Conservation (phyloP, 179 eudicot species). For the Dionaea muscipula region DNA sequence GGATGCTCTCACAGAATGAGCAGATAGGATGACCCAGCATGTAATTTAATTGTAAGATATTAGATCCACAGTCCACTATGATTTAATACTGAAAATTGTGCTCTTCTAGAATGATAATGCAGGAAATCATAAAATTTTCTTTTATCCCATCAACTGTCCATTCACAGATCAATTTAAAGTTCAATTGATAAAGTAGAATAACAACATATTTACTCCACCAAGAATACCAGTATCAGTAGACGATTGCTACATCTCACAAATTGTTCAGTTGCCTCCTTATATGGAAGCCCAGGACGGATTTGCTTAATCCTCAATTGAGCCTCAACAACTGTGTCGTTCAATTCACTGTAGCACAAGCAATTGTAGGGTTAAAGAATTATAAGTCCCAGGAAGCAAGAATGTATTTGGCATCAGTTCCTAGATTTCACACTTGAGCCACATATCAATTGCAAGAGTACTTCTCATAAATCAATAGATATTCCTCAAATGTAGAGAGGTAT, state of each 20-base stretch:
- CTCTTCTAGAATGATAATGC: too few relatives aligned
- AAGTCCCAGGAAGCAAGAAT: too few relatives aligned
- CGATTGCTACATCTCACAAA: constrained; percentile 55
- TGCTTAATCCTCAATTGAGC: constrained; percentile 75
- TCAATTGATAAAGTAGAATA: neutral
- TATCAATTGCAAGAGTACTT: too few relatives aligned
- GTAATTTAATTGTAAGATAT: too few relatives aligned
- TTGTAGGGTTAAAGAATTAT: neutral
- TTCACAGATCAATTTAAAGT: neutral
- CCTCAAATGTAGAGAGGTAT: too few relatives aligned
- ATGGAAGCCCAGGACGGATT: constrained; percentile 62
- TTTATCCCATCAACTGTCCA: neutral
- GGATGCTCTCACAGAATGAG: too few relatives aligned
- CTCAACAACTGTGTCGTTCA: constrained; percentile 84
- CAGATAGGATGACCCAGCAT: neutral
- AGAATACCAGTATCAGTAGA: constrained; percentile 66
- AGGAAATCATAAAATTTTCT: too few relatives aligned
- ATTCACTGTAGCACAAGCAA: constrained; percentile 45
- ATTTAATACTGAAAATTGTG: too few relatives aligned
- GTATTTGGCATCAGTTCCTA: too few relatives aligned
- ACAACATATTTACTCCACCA: constrained; percentile 4
- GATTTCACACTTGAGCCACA: too few relatives aligned
- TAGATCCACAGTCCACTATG: too few relatives aligned
- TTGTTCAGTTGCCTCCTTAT: constrained; percentile 33
- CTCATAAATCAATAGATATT: too few relatives aligned